A percentile compares a stretch with the other conserved stretches of the same genome.
Evolutionary conservation across 768 basidiomycete species (phyloP).

Genomic region (Pholiota molesta): DNA sequence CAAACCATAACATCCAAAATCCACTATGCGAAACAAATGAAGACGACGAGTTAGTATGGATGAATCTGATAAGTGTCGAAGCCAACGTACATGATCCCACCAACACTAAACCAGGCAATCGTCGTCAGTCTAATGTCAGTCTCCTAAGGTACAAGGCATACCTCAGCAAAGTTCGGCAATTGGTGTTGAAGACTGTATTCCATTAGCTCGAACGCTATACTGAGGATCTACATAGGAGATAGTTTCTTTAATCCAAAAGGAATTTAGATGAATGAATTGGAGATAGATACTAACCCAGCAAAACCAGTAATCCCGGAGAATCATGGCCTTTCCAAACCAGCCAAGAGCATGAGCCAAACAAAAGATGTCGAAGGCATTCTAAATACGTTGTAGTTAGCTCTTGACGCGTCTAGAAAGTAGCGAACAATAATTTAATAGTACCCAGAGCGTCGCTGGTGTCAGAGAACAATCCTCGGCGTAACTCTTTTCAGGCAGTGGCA

Average conservation of each 20-base stretch:
- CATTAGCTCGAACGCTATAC: conserved; percentile 86
- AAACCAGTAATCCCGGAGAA: conserved; percentile 91
- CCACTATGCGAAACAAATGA: conserved; percentile 55
- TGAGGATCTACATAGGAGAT: conserved; percentile 62
- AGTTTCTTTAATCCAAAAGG: conserved; percentile 8
- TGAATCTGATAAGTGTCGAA: conserved; percentile 4
- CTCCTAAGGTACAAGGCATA: conserved; percentile 36
- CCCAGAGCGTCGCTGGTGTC: conserved; percentile 67
- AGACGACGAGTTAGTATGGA: neutral
- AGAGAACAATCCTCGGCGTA: conserved; percentile 83
- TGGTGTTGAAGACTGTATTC: conserved; percentile 90
- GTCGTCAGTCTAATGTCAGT: conserved; percentile 13
- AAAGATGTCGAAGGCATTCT: conserved; percentile 87
- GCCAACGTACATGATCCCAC: conserved; percentile 84
- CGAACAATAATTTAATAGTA: conserved; percentile 31
- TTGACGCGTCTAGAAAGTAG: neutral
- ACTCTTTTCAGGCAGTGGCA: conserved; percentile 79
- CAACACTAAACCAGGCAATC: conserved; percentile 60
- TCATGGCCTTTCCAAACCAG: conserved; percentile 92
- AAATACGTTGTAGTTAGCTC: conserved; percentile 13
- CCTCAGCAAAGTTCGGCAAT: conserved; percentile 87
- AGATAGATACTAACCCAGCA: conserved; percentile 68
- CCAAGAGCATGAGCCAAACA: conserved; percentile 84
- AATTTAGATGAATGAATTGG: conserved; percentile 14
- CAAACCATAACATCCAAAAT: conserved; percentile 84